Conservation (phyloP, 2,329 filamentous ascomycete genomes). For the Bipolaris gigantea region DNA sequence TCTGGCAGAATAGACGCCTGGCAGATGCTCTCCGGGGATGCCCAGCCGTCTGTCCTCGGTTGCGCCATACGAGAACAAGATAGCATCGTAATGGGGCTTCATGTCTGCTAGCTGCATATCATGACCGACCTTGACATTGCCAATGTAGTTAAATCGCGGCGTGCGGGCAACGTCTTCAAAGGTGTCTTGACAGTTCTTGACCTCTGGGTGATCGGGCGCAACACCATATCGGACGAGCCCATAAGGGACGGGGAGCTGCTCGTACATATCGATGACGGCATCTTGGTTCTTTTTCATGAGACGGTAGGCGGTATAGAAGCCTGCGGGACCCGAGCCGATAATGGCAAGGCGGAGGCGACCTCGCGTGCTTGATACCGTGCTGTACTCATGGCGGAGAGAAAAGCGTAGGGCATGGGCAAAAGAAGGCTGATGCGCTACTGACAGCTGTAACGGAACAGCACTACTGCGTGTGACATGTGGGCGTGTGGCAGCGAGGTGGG, state of each 20-base stretch:
- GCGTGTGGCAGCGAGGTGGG: not conserved
- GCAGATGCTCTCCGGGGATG: slow-evolving; percentile 77
- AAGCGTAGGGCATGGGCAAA: not conserved
- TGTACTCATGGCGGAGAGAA: slow-evolving; percentile 27
- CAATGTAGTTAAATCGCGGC: slow-evolving; percentile 83
- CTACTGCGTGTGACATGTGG: slow-evolving; percentile 8
- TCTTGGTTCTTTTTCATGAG: slow-evolving; percentile 74
- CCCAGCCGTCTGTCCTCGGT: slow-evolving; percentile 77
- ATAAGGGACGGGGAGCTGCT: slow-evolving; percentile 87
- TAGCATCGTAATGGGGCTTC: slow-evolving; percentile 83
- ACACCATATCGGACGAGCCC: slow-evolving; percentile 92
- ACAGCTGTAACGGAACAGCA: slow-evolving; percentile 8
- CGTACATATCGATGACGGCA: slow-evolving; percentile 90
- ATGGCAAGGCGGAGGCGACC: slow-evolving; percentile 77
- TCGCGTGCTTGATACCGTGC: slow-evolving; percentile 19
- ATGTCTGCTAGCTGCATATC: slow-evolving; percentile 68
- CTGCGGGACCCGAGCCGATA: slow-evolving; percentile 90
- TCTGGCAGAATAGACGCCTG: slow-evolving; percentile 81
- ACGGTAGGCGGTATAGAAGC: slow-evolving; percentile 90
- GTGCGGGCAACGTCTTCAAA: slow-evolving; percentile 86
- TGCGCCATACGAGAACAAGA: slow-evolving; percentile 91
- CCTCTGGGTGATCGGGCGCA: slow-evolving; percentile 97
- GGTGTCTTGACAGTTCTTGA: slow-evolving; percentile 97
- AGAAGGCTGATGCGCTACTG: slow-evolving; percentile 7
- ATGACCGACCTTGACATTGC: slow-evolving; percentile 80